Evolutionary conservation across 768 basidiomycete genomes (phyloP), one percentile per base, ranked within the genome.

Genomic region (Bullera alba): DNA sequence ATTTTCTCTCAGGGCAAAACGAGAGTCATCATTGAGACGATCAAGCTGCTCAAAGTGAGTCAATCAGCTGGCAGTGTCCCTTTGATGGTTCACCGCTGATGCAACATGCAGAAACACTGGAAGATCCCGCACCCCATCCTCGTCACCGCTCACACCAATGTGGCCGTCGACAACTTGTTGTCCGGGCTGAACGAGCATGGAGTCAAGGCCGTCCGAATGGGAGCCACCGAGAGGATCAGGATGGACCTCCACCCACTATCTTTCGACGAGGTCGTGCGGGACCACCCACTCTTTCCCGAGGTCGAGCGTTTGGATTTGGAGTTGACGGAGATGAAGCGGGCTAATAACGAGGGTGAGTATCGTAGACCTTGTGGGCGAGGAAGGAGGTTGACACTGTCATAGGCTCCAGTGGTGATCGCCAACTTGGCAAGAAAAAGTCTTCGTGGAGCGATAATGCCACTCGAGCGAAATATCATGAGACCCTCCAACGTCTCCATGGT

Each of bases 121-220:
- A 77, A 84, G 69, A 82, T 92, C 8, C 80, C 86, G 4, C 80
- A 85, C 29, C 89, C 89, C 1, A 76, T 93, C 34, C 79, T 96
- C 14, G 84, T 93, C n/a, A 87, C 87, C 69, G 91, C 91, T 0
- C 93, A 87, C 66, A 95, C 92, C 34, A 92, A 95, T 59, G 86
- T 82, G 17, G 90, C 92, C 0, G 88, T 92, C 17, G 90, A 95
- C 67, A 87, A 92, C 58, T 81, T 95, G 7, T 81, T 91, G 30
- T 83, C 85, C 63, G 86, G 86, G 0, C 76, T 91, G 22, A 77
- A 76, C 7, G 70, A 73, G 1, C 48, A 62, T 5, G 80, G 81
- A 3, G 70, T 92, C 39, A 82, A 81, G 54, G 83, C 90, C 1
- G 73, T 93, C 1, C 85, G 92, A 2, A 77, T 90, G 19, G 88